Conservation (phyloP, 495 filamentous ascomycete genomes). For the Aspergillus nidulans region DNA sequence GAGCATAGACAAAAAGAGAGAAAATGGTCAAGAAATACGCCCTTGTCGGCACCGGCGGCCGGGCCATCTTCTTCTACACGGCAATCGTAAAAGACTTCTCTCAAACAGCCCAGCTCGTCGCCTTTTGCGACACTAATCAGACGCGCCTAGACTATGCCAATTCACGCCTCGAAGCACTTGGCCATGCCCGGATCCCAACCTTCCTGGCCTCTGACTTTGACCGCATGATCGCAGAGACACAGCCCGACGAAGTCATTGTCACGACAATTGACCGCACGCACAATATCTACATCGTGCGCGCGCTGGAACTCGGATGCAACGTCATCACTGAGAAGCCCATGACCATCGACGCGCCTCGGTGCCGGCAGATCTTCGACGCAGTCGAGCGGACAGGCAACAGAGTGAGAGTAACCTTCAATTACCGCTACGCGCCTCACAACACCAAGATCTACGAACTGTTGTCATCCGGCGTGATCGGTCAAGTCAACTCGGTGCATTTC, state of each 20-base stretch:
- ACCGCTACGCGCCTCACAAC: slow-evolving; percentile 35
- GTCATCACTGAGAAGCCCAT: slow-evolving; percentile 59
- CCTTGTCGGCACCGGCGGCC: slow-evolving; percentile 30
- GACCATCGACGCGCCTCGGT: slow-evolving; percentile 52
- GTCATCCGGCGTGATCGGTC: slow-evolving; percentile 46
- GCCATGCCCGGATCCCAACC: slow-evolving; percentile 34
- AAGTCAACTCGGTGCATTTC: slow-evolving; percentile 52
- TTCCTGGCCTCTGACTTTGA: slow-evolving; percentile 50
- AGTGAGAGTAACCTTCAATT: slow-evolving; percentile 32
- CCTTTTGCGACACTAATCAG: slow-evolving; percentile 34
- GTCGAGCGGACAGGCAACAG: slow-evolving; percentile 24
- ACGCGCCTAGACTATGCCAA: slow-evolving; percentile 30
- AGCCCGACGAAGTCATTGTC: slow-evolving; percentile 53
- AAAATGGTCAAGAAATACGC: slow-evolving; percentile 25
- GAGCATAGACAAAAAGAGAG: neutral
- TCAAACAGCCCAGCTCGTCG: slow-evolving; percentile 44
- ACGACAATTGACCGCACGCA: slow-evolving; percentile 58
- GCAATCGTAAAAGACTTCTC: slow-evolving; percentile 47
- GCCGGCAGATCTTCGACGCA: slow-evolving; percentile 38
- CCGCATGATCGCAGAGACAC: slow-evolving; percentile 47
- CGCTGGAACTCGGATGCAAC: slow-evolving; percentile 52
- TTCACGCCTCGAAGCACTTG: slow-evolving; percentile 19
- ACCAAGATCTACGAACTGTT: slow-evolving; percentile 39
- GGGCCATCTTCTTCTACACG: slow-evolving; percentile 50
- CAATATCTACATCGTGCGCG: slow-evolving; percentile 50